Evolutionary conservation across 2,329 filamentous ascomycete species (phyloP).

Genomic region (Cyclaneusma minus): DNA sequence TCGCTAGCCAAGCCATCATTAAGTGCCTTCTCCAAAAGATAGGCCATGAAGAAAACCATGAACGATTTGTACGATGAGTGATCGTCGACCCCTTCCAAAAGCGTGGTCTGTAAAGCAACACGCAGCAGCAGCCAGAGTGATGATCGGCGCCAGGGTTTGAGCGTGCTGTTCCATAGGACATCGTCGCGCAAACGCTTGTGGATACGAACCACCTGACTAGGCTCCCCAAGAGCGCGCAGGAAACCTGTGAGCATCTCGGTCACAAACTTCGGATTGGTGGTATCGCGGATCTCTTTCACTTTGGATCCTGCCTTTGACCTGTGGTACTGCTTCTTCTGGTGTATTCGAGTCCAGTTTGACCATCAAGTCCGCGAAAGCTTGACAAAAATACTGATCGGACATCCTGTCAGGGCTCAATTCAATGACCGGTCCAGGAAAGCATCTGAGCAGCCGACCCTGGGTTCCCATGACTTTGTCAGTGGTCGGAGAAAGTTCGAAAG

Average conservation of each 20-base stretch:
- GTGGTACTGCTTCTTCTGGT: slow-evolving; percentile 3
- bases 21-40: slow-evolving; percentile 18
- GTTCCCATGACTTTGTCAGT: slow-evolving; percentile 22
- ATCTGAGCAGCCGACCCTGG: slow-evolving; percentile 23
- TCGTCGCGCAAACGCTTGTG: slow-evolving; percentile 39
- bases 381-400: slow-evolving; percentile 10
- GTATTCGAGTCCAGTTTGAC: slow-evolving; percentile 8
- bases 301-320: slow-evolving; percentile 12
- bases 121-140: slow-evolving; percentile 39
- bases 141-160: slow-evolving; percentile 32
- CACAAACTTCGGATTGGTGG: slow-evolving; percentile 30
- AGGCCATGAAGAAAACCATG: slow-evolving; percentile 29
- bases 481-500: slow-evolving; percentile 29
- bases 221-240: slow-evolving; percentile 23
- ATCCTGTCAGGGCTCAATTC: slow-evolving; percentile 14
- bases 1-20: slow-evolving; percentile 10
- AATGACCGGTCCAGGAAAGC: slow-evolving; percentile 27
- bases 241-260: slow-evolving; percentile 33
- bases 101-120: slow-evolving; percentile 27
- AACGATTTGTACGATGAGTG: slow-evolving; percentile 30
- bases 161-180: slow-evolving; percentile 24
- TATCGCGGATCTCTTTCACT: slow-evolving; percentile 30
- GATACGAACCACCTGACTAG: slow-evolving; percentile 17
- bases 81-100: not conserved
- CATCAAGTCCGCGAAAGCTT: slow-evolving; percentile 8